Evolutionary conservation across 2,329 filamentous ascomycete species (phyloP).

Genomic region (Parafenestella ontariensis): DNA sequence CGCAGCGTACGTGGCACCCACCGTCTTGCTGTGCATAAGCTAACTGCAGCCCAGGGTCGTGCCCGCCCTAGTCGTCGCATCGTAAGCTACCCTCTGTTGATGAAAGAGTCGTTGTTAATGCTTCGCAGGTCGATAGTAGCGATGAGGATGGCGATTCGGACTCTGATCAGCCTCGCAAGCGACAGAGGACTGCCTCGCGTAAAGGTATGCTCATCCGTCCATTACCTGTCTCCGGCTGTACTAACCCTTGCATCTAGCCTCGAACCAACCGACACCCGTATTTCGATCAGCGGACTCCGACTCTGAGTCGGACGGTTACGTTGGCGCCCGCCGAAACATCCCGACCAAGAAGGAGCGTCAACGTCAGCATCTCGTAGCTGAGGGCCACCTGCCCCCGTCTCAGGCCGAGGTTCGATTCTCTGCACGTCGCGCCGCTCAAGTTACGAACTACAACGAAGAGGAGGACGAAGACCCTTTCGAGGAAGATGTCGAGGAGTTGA

Average conservation of each 20-base stretch:
- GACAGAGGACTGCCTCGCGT: slow-evolving; percentile 70
- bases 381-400: slow-evolving; percentile 66
- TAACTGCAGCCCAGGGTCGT: slow-evolving; percentile 58
- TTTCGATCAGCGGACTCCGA: slow-evolving; percentile 68
- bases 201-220: slow-evolving; percentile 60
- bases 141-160: slow-evolving; percentile 77
- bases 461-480: slow-evolving; percentile 65
- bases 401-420: slow-evolving; percentile 90
- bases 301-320: slow-evolving; percentile 71
- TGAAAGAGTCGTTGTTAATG: slow-evolving; percentile 24
- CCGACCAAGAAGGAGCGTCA: slow-evolving; percentile 77
- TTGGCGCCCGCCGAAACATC: slow-evolving; percentile 72
- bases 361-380: slow-evolving; percentile 70
- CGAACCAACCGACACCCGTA: slow-evolving; percentile 58
- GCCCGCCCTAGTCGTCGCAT: slow-evolving; percentile 68
- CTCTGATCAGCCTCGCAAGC: slow-evolving; percentile 64
- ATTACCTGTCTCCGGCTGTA: slow-evolving; percentile 14
- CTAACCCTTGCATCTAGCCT: slow-evolving; percentile 62
- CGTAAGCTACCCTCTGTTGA: slow-evolving; percentile 52
- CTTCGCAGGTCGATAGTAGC: slow-evolving; percentile 63
- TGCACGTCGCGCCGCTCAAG: slow-evolving; percentile 79
- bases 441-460: slow-evolving; percentile 73
- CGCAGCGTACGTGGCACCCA: slow-evolving; percentile 74
- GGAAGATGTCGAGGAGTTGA: slow-evolving; percentile 67
- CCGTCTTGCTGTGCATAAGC: slow-evolving; percentile 23